Evolutionary conservation across 2,329 filamentous ascomycete species (phyloP).

Genomic region (Trichoderma oligosporum): DNA sequence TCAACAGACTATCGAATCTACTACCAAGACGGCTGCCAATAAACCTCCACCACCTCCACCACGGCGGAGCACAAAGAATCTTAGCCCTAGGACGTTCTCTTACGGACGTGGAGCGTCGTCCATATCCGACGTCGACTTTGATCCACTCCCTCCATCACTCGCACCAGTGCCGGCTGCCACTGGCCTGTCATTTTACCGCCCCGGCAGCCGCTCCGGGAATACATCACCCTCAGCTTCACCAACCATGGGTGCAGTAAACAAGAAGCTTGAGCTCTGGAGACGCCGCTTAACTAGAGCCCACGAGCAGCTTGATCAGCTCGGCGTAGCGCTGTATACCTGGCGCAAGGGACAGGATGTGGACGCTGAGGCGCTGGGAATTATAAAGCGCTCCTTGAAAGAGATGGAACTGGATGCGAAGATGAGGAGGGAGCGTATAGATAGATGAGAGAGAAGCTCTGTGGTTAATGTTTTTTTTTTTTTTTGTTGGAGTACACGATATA

Average conservation of each 20-base stretch:
- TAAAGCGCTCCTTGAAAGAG: slow-evolving; percentile 51
- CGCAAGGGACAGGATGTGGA: slow-evolving; percentile 66
- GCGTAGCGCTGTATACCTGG: slow-evolving; percentile 70
- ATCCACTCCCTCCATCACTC: slow-evolving; percentile 37
- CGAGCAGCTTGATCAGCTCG: slow-evolving; percentile 56
- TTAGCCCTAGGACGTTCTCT: slow-evolving; percentile 31
- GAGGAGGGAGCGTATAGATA: slow-evolving; percentile 1
- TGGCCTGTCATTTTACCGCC: slow-evolving; percentile 26
- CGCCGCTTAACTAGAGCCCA: slow-evolving; percentile 64
- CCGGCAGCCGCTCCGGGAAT: slow-evolving; percentile 31
- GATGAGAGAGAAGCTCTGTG: neutral
- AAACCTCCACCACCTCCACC: slow-evolving; percentile 36
- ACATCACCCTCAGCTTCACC: slow-evolving; percentile 37
- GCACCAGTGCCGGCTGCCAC: slow-evolving; percentile 22
- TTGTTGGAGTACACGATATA: too few relatives aligned
- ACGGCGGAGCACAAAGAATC: slow-evolving; percentile 36
- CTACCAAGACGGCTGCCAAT: slow-evolving; percentile 22
- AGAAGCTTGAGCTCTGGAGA: slow-evolving; percentile 70
- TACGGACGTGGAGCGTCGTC: slow-evolving; percentile 33
- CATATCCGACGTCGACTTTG: slow-evolving; percentile 42
- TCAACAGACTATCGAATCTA: slow-evolving; percentile 27
- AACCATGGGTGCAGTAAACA: slow-evolving; percentile 47
- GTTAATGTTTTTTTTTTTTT: neutral
- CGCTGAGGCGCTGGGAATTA: slow-evolving; percentile 60
- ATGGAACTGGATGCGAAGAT: slow-evolving; percentile 31